Evolutionary conservation across 306 rosid species (phyloP).

Genomic region (Quercus gilva): DNA sequence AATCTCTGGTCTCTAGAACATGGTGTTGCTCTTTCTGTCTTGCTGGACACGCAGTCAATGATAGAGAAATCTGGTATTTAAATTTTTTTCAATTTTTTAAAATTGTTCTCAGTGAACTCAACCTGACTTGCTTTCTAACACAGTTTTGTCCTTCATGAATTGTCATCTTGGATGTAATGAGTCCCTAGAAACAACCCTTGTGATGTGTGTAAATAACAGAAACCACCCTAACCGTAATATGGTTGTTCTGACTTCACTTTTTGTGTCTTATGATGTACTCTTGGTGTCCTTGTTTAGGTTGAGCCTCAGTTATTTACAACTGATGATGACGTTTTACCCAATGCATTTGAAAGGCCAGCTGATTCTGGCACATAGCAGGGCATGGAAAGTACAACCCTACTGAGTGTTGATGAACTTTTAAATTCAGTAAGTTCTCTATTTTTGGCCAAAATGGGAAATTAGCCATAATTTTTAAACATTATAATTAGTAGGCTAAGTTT

Average conservation of each 20-base stretch:
- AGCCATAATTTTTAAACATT: too few species aligned
- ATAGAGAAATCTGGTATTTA: conserved; percentile 72
- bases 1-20: conserved; percentile 63
- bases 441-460: too few species aligned
- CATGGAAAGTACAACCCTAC: conserved; percentile 38
- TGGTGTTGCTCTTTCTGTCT: conserved; percentile 69
- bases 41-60: conserved; percentile 64
- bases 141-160: conserved; percentile 6
- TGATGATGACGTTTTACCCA: conserved; percentile 41
- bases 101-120: conserved; percentile 2
- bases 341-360: conserved; percentile 36
- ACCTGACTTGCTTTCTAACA: conserved; percentile 10
- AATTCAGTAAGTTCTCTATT: conserved; percentile 52
- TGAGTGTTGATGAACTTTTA: conserved; percentile 71
- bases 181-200: conserved; percentile 43
- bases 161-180: background rate
- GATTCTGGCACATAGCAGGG: conserved; percentile 20
- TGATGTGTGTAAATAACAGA: too few species aligned
- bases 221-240: too few species aligned
- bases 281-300: conserved; percentile 26
- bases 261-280: too few species aligned
- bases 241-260: too few species aligned
- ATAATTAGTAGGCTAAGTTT: too few species aligned
- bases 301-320: conserved; percentile 54
- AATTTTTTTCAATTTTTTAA: conserved; percentile 3